Evolutionary conservation across 1,284 basidiomycete genomes (phyloP), one percentile per base, ranked within the genome.

Genomic region (Ganoderma sinense): DNA sequence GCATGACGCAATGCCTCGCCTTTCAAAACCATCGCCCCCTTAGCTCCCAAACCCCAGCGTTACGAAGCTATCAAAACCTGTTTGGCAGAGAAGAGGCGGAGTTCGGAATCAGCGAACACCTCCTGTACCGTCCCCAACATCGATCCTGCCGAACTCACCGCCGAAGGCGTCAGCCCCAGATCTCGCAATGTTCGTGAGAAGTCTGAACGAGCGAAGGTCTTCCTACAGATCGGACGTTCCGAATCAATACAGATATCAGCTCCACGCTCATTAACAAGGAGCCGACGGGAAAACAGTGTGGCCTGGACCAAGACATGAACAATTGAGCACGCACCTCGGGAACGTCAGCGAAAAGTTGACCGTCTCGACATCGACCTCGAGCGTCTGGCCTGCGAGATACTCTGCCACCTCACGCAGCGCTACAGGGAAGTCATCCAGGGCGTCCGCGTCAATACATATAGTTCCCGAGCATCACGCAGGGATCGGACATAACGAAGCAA

Each of bases 331-430:
- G 75, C 75, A 92, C 95, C 94, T 90, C 43, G 96, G 96, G 84
- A 97, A 97, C 51, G 93, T 91, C 73, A 91, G 89, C 2, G 92
- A 83, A 73, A 97, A 88, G 6, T 85, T 87, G 43, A 97, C 89
- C 0, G 91, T 92, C 59, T 95, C 91, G 8, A 92, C 93, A 72
- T 91, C 88, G 51, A 94, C 88, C 2, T 82, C 79, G 36, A 93
- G 80, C 51, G 87, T 87, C 81, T 97, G 94, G 1, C 86, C 87
- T 11, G 93, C 94, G 41, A 97, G 82, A 79, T 86, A 97, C 80
- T 96, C 94, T n/a, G 94, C 95, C 0, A 97, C 94, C 74, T 94
- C 92, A 7, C 88, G 85, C 61, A 98, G 83, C 3, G 93, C 94
- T 96, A 73, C 36, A n/a, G 51, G 14, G 53, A 51, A 43, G 65